Conservation (phyloP, 2,329 filamentous ascomycete genomes). For the Coleophoma cylindrospora region DNA sequence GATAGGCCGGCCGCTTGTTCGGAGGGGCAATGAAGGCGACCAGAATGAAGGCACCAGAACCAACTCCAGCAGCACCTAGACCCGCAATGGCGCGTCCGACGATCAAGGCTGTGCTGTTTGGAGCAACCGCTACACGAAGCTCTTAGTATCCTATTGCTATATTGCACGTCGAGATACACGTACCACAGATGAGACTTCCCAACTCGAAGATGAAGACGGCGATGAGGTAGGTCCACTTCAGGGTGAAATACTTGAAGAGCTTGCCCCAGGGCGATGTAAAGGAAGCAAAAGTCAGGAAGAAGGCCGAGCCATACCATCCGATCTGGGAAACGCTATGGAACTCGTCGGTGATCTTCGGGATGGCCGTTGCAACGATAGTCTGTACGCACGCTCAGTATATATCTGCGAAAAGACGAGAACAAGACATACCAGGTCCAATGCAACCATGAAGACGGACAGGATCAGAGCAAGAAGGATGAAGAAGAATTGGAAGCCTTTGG, state of each 20-base stretch:
- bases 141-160: not conserved
- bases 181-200: constrained; percentile 23
- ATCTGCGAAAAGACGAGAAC: too few relatives aligned
- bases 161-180: not conserved
- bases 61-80: constrained; percentile 18
- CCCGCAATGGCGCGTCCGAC: constrained; percentile 25
- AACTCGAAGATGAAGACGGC: constrained; percentile 24
- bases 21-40: constrained; percentile 18
- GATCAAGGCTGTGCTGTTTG: constrained; percentile 23
- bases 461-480: too few relatives aligned
- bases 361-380: constrained; percentile 41
- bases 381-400: not conserved
- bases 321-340: constrained; percentile 44
- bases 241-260: constrained; percentile 13
- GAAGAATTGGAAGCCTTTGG: too few relatives aligned
- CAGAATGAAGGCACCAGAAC: constrained; percentile 26
- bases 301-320: constrained; percentile 34
- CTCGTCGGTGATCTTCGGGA: constrained; percentile 46
- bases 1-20: constrained; percentile 21
- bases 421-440: too few relatives aligned
- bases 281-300: constrained; percentile 32
- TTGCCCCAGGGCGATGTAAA: constrained; percentile 9
- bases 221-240: constrained; percentile 17
- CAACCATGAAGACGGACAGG: too few relatives aligned
- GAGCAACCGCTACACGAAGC: constrained; percentile 8